Conservation (phyloP, 1,284 basidiomycete genomes). For the Cutaneotrichosporon cutaneum region DNA sequence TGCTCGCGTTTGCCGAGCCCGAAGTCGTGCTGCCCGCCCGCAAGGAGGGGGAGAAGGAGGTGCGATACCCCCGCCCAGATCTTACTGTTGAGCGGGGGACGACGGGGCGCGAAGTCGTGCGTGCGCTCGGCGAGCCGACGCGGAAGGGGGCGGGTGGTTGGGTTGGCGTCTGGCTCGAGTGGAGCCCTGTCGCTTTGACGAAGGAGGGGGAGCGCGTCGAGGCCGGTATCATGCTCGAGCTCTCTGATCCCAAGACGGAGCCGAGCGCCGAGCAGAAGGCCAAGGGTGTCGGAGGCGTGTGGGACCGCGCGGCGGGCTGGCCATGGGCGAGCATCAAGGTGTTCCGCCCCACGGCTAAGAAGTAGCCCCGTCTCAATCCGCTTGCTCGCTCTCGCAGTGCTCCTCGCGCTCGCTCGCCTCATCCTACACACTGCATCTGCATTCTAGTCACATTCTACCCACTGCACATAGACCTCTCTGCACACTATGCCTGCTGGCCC, state of each 20-base stretch:
- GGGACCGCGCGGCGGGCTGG: constrained; percentile 49
- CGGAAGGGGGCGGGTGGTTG: constrained; percentile 86
- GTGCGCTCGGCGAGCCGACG: constrained; percentile 71
- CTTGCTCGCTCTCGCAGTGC: background rate
- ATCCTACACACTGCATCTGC: background rate
- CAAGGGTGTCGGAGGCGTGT: constrained; percentile 46
- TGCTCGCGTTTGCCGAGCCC: constrained; percentile 59
- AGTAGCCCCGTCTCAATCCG: background rate
- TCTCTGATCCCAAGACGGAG: constrained; percentile 37
- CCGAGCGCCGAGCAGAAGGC: constrained; percentile 29
- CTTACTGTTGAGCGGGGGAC: constrained; percentile 59
- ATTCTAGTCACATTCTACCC: constrained; percentile 4
- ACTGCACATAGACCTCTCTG: constrained; percentile 14
- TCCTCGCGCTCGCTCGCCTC: background rate
- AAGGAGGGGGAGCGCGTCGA: constrained; percentile 11
- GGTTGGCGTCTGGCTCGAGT: constrained; percentile 87
- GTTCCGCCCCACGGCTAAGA: constrained; percentile 22
- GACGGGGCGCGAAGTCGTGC: constrained; percentile 73
- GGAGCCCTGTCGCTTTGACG: constrained; percentile 59
- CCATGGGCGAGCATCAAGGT: constrained; percentile 47
- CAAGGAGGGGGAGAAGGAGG: constrained; percentile 22
- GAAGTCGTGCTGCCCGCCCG: constrained; percentile 50
- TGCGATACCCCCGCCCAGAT: constrained; percentile 43
- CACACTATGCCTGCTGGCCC: constrained; percentile 17
- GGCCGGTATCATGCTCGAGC: constrained; percentile 45